Base-by-base conservation (phyloP, 805 yeast species). In the Ogataea populi-albae region DNA sequence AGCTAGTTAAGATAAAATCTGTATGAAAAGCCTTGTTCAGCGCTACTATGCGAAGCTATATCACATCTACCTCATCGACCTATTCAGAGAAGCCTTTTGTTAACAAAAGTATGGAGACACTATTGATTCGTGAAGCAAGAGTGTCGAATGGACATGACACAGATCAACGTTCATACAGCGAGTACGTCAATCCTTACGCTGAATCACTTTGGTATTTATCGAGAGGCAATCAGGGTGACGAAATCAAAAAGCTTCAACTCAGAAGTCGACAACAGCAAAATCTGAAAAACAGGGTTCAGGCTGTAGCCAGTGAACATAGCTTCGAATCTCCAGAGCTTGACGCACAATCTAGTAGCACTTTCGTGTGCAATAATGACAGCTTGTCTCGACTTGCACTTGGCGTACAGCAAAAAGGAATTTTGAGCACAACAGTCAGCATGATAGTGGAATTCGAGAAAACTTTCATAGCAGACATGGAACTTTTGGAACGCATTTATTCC, bases 141-240 rank as follows among this genome's bases (percentile, higher is more conserved):
- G 21, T 9, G 15, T 17, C 11, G 19, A 23, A 11, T 24, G 28
- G 7, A 22, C 34, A 6, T 17, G 23, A 6, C 22, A 5, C 5
- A 15, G 24, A 23, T 23, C 23, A 23, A 24, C 23, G 22, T n/a
- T 19, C 17, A 18, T 23, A 7, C 18, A 17, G 23, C 5, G 32
- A 32, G 8, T 32, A 20, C 7, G 26, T 31, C 14, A 69, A 70
- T 35, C 75, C 75, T 0, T 69, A 69, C 46, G 59, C 73, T 0
- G 54, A 58, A 26, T 68, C 73, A 1, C 42, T 69, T 11, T 70
- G 75, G 75, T 57, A 51, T 32, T 38, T 51, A 2, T 47, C 61
- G 6, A 49, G 69, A 17, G 59, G 65, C 3, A 62, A 56, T 25
- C 58, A 62, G 17, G 61, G 62, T 7, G 50, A 54, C 6, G 65